Percentiles rank a stretch among this genome's conserved stretches.
phyloP scores from a whole-genome alignment of 805 yeast genomes.

The Isabelozyma gotoi region DNA sequence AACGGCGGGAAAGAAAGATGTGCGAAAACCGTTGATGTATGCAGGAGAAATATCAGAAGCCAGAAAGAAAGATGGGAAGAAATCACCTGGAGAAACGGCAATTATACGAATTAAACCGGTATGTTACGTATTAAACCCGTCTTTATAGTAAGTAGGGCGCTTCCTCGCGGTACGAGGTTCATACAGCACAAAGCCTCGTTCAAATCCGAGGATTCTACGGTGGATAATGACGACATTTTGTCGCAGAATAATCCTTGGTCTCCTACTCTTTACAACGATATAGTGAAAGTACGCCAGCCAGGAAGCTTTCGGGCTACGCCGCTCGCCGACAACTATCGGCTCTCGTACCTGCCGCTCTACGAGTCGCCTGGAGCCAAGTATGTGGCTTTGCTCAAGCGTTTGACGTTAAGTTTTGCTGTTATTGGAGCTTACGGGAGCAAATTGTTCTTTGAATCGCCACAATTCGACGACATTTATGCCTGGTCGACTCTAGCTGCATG shows the following conservation, averaged over 20 bases:
- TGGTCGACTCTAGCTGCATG: conserved; percentile 42
- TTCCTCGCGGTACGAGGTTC: not conserved
- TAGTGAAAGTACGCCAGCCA: conserved; percentile 42
- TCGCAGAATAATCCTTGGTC: conserved; percentile 47
- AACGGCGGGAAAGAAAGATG: not conserved
- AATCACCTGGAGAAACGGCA: not conserved
- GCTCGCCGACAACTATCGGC: conserved; percentile 51
- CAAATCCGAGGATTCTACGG: conserved; percentile 29
- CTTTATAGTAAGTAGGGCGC: not conserved
- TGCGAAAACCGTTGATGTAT: not conserved
- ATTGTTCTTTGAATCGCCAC: conserved; percentile 51
- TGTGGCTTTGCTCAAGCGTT: conserved; percentile 60
- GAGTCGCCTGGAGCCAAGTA: conserved; percentile 62
- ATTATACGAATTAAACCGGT: no score
- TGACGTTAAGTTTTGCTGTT: conserved; percentile 59
- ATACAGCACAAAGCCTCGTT: conserved; percentile 16
- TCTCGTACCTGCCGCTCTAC: conserved; percentile 63
- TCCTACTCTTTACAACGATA: conserved; percentile 44
- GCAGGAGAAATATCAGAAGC: not conserved
- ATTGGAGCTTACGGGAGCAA: conserved; percentile 65
- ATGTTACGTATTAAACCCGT: not conserved
- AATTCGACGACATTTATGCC: conserved; percentile 52
- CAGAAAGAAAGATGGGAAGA: not conserved
- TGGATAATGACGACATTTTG: conserved; percentile 42
- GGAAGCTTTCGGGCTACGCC: conserved; percentile 39